These are phyloP conservation scores for Uromyces viciae-fabae DNA, from an alignment of 1,284 basidiomycete genomes.

Conservation along the genomic window DNA sequence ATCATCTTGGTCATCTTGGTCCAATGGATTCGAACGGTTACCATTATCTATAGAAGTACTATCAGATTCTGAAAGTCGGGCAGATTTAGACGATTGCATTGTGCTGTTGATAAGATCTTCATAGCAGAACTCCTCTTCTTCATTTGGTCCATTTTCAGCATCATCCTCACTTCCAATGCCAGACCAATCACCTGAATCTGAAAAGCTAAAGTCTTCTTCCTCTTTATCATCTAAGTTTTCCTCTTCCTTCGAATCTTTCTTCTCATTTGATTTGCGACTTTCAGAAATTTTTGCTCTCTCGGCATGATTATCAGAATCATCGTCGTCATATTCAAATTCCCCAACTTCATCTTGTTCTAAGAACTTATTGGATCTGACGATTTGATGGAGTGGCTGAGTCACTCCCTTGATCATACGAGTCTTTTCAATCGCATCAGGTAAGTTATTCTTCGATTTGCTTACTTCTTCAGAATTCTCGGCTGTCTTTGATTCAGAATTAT, in stretches of 20 bases:
- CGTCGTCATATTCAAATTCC: conserved; percentile 55
- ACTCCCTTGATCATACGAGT: conserved; percentile 60
- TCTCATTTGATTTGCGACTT: conserved; percentile 33
- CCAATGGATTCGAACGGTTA: not conserved
- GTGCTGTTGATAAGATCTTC: conserved; percentile 38
- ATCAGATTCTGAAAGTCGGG: not conserved
- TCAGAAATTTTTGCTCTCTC: conserved; percentile 56
- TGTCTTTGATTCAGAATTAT: conserved; percentile 47
- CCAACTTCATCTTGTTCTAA: conserved; percentile 56
- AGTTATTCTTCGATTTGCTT: conserved; percentile 48
- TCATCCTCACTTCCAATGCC: conserved; percentile 44
- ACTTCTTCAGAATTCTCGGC: conserved; percentile 46
- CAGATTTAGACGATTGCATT: not conserved
- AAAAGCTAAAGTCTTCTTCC: not conserved
- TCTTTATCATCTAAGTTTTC: conserved; percentile 45
- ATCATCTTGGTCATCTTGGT: conserved; percentile 32
- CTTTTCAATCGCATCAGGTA: conserved; percentile 50
- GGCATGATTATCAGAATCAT: too few relatives aligned
- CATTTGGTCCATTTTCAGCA: too few relatives aligned
- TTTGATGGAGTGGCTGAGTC: conserved; percentile 61
- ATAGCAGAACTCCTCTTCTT: conserved; percentile 32
- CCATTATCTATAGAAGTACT: not conserved
- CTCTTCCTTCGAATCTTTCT: conserved; percentile 56
- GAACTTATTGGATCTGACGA: conserved; percentile 62
- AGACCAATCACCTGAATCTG: conserved; percentile 34